phyloP scores from a whole-genome alignment of 148 eudicot genomes.

The Camellia lanceoleosa region DNA sequence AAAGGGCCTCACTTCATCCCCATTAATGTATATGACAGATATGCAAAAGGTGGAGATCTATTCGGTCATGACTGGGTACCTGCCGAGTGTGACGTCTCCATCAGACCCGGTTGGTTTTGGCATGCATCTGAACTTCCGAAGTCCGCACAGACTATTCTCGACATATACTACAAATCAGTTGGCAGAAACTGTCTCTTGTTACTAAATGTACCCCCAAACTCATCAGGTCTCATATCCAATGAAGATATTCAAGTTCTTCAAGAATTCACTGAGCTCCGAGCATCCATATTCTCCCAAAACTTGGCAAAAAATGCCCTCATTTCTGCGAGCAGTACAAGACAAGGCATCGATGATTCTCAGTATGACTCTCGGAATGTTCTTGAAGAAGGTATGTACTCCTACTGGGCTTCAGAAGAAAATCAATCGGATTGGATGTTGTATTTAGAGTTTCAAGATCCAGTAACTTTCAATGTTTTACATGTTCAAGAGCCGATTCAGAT shows the following conservation, averaged over 20 bases:
- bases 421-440: conserved; percentile 47
- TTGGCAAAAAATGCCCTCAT: conserved; percentile 45
- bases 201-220: conserved; percentile 78
- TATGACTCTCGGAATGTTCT: conserved; percentile 37
- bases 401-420: conserved; percentile 68
- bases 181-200: conserved; percentile 77
- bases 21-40: conserved; percentile 34
- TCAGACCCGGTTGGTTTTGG: conserved; percentile 95
- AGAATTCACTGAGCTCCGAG: conserved; percentile 59
- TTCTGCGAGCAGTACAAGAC: conserved; percentile 61
- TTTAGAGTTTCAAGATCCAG: conserved; percentile 39
- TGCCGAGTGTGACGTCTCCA: conserved; percentile 87
- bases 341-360: conserved; percentile 27
- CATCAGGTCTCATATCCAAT: conserved; percentile 73
- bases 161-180: conserved; percentile 76
- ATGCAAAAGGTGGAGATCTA: conserved; percentile 58
- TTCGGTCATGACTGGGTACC: conserved; percentile 85
- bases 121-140: conserved; percentile 73
- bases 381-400: conserved; percentile 54
- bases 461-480: conserved; percentile 57
- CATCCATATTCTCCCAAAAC: conserved; percentile 56
- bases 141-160: conserved; percentile 61
- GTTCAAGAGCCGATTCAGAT: conserved; percentile 82
- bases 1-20: background rate
- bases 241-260: conserved; percentile 66